Evolutionary conservation across 495 filamentous ascomycete genomes (phyloP), one percentile per base, ranked within the genome.

Genomic region (Penicillium cosmopolitanum): DNA sequence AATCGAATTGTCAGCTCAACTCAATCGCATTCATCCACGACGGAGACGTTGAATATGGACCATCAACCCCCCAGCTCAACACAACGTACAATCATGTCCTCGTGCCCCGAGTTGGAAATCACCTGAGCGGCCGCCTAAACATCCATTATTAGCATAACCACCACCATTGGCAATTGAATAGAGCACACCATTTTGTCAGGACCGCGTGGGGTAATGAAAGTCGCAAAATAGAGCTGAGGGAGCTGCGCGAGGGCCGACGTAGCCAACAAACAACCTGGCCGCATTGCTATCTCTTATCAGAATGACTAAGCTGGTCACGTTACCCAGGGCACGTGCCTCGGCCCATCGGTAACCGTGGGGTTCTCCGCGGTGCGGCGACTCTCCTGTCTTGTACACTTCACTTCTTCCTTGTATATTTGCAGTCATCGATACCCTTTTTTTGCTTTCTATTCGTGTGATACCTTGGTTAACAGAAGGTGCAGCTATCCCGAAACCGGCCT

Each of bases 71-170:
- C 44, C 46, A 57, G 34, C 42, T 60, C 53, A 21, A 46, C 53
- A 46, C 53, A 48, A 86, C 92, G 71, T 91, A 98, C 94, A 82
- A 98, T 97, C 93, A 98, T 98, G 74, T 97, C 94, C 88, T 98
- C 96, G 78, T 98, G 95, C 70, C 91, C 89, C 59, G 91, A 91
- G 75, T 93, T 94, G 42, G 91, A 86, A 70, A 93, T 93, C 63
- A 92, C 85, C 83, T 96, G 91, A 67, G 76, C 69, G 65, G 76
- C 69, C 61, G 91, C 88, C 88, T 91, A 61, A 15, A 56, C 33
- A 57, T 50, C 36, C 51, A 55, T 2, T 50, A 60, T 73, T 52
- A 74, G 67, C 53, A 43, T 51, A 15, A 10, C 2, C 6, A 48
- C 33, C 25, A 46, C 13, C 4, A 53, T 19, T 36, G 18, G 16